Conservation (phyloP, 495 filamentous ascomycete genomes). For the Penicillium angulare region DNA sequence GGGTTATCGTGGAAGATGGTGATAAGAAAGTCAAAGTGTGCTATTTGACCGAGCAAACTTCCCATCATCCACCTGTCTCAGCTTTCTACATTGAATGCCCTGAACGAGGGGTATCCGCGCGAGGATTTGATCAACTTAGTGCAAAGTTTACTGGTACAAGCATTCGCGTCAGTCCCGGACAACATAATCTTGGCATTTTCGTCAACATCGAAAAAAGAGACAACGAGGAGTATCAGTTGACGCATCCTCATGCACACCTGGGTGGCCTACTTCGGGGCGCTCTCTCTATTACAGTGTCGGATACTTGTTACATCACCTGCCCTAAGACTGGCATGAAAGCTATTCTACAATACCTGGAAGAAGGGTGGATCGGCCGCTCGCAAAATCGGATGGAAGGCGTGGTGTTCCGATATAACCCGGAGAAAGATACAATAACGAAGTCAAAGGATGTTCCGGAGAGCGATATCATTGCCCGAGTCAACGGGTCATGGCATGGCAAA, state of each 20-base stretch:
- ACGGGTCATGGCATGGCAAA: slow-evolving; percentile 78
- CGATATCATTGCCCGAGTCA: slow-evolving; percentile 79
- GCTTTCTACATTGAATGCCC: slow-evolving; percentile 94
- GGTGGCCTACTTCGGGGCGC: slow-evolving; percentile 83
- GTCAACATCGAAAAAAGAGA: slow-evolving; percentile 76
- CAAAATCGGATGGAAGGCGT: slow-evolving; percentile 91
- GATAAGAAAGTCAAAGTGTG: slow-evolving; percentile 71
- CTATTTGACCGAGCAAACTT: slow-evolving; percentile 97
- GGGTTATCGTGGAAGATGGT: slow-evolving; percentile 26
- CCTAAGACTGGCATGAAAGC: slow-evolving; percentile 83
- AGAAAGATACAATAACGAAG: slow-evolving; percentile 70
- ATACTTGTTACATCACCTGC: slow-evolving; percentile 83
- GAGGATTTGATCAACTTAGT: slow-evolving; percentile 91
- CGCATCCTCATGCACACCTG: slow-evolving; percentile 89
- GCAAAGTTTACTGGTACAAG: slow-evolving; percentile 98
- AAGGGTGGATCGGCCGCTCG: slow-evolving; percentile 88
- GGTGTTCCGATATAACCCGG: slow-evolving; percentile 81
- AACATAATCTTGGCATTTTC: slow-evolving; percentile 94
- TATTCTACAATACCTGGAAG: slow-evolving; percentile 88
- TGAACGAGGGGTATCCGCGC: slow-evolving; percentile 82
- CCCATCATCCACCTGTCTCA: slow-evolving; percentile 95
- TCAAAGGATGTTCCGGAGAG: slow-evolving; percentile 83
- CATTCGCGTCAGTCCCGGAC: slow-evolving; percentile 84
- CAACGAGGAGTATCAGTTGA: slow-evolving; percentile 91
- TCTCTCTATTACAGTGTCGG: slow-evolving; percentile 81